These are phyloP conservation scores for Didymella exigua DNA, from an alignment of 2,329 filamentous ascomycete genomes.

Conservation along the genomic window DNA sequence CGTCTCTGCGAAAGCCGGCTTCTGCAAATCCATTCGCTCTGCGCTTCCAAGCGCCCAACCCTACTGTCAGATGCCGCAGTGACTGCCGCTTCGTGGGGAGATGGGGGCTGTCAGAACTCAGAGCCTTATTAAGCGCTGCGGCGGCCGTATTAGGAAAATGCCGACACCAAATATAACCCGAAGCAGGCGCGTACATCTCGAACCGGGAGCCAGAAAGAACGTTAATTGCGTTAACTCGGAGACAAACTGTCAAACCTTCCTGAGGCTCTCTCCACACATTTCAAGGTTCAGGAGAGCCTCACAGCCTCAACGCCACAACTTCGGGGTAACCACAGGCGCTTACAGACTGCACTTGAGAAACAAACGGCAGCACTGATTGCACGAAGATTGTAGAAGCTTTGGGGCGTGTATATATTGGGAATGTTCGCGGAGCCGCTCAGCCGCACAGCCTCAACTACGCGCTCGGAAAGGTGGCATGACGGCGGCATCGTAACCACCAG, in stretches of 20 bases:
- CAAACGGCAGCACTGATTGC: slow-evolving; percentile 2
- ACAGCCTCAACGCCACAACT: slow-evolving; percentile 10
- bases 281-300: slow-evolving; percentile 12
- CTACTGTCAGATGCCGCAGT: slow-evolving; percentile 33
- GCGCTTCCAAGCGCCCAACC: slow-evolving; percentile 41
- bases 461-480: background rate
- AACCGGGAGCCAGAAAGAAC: slow-evolving; percentile 32
- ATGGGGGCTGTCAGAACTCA: slow-evolving; percentile 24
- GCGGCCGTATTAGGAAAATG: slow-evolving; percentile 30
- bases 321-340: background rate
- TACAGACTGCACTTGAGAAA: background rate
- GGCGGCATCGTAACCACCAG: background rate
- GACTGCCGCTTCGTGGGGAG: slow-evolving; percentile 34
- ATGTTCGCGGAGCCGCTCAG: slow-evolving; percentile 5
- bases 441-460: slow-evolving; percentile 9
- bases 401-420: background rate
- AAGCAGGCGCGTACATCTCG: slow-evolving; percentile 23
- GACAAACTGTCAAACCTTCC: slow-evolving; percentile 29
- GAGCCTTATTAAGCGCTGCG: slow-evolving; percentile 47
- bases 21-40: slow-evolving; percentile 31
- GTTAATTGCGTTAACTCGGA: slow-evolving; percentile 37
- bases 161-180: slow-evolving; percentile 42
- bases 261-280: slow-evolving; percentile 17
- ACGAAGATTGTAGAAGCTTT: background rate
- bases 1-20: slow-evolving; percentile 7